Percentiles rank a stretch among this genome's conserved stretches.
Evolutionary conservation across 306 rosid genomes (phyloP).

Genomic region (Acacia confusa): DNA sequence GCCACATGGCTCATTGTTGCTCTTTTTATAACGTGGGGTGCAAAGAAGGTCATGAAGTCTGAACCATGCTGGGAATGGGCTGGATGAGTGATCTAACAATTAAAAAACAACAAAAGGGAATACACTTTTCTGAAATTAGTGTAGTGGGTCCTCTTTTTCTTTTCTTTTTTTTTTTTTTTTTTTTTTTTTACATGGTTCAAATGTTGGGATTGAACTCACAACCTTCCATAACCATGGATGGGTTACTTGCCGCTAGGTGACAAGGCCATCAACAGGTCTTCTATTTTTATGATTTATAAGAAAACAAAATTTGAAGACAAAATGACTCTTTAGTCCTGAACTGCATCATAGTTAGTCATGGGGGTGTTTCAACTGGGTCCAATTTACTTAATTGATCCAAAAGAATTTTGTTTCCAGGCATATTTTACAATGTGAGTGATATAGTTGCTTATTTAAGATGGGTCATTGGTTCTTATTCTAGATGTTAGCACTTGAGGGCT

Average conservation of each 20-base stretch:
- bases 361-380: neutral
- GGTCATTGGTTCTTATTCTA: neutral
- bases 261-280: neutral
- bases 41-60: conserved; percentile 1
- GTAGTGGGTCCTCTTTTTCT: neutral
- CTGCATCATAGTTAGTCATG: neutral
- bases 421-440: neutral
- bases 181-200: neutral
- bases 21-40: neutral
- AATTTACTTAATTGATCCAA: neutral
- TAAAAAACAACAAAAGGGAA: neutral
- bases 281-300: neutral
- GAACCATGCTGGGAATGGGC: conserved; percentile 12
- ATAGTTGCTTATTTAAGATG: neutral
- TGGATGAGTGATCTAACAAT: neutral
- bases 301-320: neutral
- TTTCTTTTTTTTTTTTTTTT: neutral
- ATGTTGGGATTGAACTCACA: neutral
- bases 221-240: neutral
- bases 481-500: neutral
- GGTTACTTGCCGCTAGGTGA: neutral
- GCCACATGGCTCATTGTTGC: neutral
- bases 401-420: neutral
- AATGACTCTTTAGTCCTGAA: neutral
- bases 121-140: neutral